phyloP scores from a whole-genome alignment of 306 rosid species.

The Hippophae gyantsensis region DNA sequence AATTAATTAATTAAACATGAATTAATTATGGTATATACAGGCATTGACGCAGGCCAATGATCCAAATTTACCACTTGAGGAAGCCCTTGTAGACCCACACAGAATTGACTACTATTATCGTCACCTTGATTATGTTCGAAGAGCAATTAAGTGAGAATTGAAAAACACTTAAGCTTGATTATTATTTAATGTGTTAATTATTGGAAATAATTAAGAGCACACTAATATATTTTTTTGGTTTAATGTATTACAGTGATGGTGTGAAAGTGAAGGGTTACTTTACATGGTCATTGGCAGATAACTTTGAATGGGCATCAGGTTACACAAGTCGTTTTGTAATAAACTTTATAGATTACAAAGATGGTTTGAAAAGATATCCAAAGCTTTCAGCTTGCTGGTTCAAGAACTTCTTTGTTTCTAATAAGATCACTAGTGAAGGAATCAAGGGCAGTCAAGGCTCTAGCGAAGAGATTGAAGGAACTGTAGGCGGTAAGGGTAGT shows the following conservation, averaged over 20 bases:
- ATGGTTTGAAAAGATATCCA: conserved; percentile 31
- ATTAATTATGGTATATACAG: conserved; percentile 12
- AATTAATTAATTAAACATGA: too few relatives aligned
- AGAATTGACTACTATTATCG: conserved; percentile 35
- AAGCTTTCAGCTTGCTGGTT: conserved; percentile 47
- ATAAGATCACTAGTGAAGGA: too few relatives aligned
- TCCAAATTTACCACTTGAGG: conserved; percentile 22
- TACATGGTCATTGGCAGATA: conserved; percentile 53
- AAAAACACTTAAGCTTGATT: too few relatives aligned
- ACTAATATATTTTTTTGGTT: too few relatives aligned
- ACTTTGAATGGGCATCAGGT: conserved; percentile 49
- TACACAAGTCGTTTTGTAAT: conserved; percentile 40
- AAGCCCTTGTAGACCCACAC: conserved; percentile 34
- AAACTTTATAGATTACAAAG: conserved; percentile 35
- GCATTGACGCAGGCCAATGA: conserved; percentile 42
- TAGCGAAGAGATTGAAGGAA: too few relatives aligned
- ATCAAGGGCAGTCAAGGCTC: too few relatives aligned
- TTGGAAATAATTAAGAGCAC: neutral
- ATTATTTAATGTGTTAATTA: neutral
- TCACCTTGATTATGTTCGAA: conserved; percentile 40
- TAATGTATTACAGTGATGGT: conserved; percentile 25
- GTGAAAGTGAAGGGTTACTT: conserved; percentile 49
- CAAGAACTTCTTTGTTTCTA: conserved; percentile 24
- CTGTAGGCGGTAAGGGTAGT: too few relatives aligned
- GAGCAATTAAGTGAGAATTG: conserved; percentile 38